Conservation (phyloP, 352 stramenopile genomes). For the Globisporangium orthogonon region DNA sequence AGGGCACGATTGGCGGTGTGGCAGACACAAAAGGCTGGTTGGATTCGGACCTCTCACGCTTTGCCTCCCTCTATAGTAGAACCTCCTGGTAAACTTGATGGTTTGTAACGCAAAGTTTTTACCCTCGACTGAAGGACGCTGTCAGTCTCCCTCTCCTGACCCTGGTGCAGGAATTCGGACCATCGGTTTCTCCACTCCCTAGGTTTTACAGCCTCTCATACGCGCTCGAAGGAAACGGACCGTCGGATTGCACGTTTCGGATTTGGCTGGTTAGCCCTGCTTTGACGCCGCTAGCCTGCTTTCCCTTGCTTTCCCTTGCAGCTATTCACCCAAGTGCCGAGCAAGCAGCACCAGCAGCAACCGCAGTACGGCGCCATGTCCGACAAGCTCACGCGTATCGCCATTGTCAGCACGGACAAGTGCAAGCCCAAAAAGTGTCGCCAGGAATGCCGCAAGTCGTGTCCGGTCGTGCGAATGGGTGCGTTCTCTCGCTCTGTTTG, state of each 20-base stretch:
- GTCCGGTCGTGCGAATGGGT: slow-evolving; percentile 97
- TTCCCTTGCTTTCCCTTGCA: neutral
- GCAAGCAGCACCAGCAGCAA: neutral
- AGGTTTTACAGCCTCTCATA: neutral
- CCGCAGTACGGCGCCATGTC: slow-evolving; percentile 34
- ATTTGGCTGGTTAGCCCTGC: slow-evolving; percentile 4
- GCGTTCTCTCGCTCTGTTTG: slow-evolving; percentile 9
- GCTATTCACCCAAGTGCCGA: slow-evolving; percentile 4
- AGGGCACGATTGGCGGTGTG: too few species aligned
- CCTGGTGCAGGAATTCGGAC: too few species aligned
- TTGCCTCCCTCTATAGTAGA: too few species aligned
- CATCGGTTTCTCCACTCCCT: too few species aligned
- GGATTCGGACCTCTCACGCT: too few species aligned
- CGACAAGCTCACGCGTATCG: slow-evolving; percentile 96
- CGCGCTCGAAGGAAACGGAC: neutral
- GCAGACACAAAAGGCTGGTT: too few species aligned
- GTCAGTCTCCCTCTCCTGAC: too few species aligned
- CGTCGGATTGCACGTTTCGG: neutral
- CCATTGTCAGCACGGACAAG: slow-evolving; percentile 97
- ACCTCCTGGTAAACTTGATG: too few species aligned
- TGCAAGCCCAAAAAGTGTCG: slow-evolving; percentile 99
- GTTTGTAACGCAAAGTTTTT: too few species aligned
- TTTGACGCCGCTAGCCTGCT: neutral
- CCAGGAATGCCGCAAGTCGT: slow-evolving; percentile 99
- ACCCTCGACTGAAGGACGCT: too few species aligned